Evolutionary conservation across 1,284 basidiomycete genomes (phyloP).

Genomic region (Microbotryum lychnidis-dioicae): DNA sequence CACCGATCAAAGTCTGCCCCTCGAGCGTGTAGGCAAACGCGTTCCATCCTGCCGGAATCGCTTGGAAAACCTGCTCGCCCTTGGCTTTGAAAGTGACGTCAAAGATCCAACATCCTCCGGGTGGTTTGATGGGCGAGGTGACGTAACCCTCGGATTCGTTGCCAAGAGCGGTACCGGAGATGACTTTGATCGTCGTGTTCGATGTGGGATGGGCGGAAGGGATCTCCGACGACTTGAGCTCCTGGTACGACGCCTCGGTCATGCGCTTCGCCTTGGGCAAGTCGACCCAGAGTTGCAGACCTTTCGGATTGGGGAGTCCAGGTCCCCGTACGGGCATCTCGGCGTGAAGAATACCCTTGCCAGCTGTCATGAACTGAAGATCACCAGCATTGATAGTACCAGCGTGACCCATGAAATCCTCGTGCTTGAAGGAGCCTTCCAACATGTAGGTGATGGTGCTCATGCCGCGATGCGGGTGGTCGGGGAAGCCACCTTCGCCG

Average conservation of each 20-base stretch:
- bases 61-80: conserved; percentile 66
- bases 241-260: conserved; percentile 51
- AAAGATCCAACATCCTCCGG: conserved; percentile 90
- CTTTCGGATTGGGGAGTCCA: conserved; percentile 60
- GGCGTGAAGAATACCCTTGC: conserved; percentile 44
- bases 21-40: conserved; percentile 37
- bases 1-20: conserved; percentile 16
- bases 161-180: conserved; percentile 80
- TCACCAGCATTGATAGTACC: conserved; percentile 64
- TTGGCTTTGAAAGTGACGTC: conserved; percentile 64
- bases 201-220: conserved; percentile 55
- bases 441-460: conserved; percentile 77
- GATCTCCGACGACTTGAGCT: conserved; percentile 43
- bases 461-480: conserved; percentile 81
- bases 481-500: conserved; percentile 49
- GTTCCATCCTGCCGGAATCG: conserved; percentile 54
- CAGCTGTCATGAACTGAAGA: conserved; percentile 96
- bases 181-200: conserved; percentile 65
- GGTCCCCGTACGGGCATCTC: conserved; percentile 72
- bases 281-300: conserved; percentile 91
- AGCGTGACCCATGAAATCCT: conserved; percentile 80
- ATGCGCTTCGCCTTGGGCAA: conserved; percentile 81
- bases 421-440: conserved; percentile 74
- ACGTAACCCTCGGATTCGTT: conserved; percentile 39
- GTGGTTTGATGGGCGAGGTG: conserved; percentile 75